These are phyloP conservation scores for Eleusine coracana DNA, from an alignment of 176 grass and related monocot species.

Conservation along the genomic window DNA sequence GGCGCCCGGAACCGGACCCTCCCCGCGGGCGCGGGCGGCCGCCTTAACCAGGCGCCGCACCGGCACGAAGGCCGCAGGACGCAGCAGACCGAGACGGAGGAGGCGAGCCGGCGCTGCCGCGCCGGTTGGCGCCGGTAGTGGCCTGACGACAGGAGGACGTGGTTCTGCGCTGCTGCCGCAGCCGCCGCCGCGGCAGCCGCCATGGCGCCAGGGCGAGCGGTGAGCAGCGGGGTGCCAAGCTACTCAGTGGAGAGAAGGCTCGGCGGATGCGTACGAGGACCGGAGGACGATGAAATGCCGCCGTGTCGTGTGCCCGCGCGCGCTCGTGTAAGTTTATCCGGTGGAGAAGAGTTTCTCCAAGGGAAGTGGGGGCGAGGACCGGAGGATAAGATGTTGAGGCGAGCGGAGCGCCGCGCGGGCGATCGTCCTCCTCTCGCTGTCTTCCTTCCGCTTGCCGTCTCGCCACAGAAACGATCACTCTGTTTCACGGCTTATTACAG, in stretches of 20 bases:
- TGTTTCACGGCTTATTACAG: not conserved
- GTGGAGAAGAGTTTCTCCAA: not conserved
- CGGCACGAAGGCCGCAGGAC: not conserved
- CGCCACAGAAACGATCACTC: not conserved
- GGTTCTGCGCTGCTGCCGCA: conserved; percentile 12
- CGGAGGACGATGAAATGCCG: not conserved
- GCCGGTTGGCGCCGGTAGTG: not conserved
- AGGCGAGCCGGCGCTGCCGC: not conserved
- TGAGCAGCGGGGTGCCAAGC: not conserved
- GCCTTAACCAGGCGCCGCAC: not conserved
- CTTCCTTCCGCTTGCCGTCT: not conserved
- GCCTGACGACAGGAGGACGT: not conserved
- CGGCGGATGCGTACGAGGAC: not conserved
- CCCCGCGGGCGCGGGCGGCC: not conserved
- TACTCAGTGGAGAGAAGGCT: not conserved
- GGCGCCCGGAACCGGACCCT: conserved; percentile 43
- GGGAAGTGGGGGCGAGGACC: not conserved
- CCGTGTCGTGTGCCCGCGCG: not conserved
- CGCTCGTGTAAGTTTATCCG: conserved; percentile 3
- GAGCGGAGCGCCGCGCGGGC: conserved; percentile 42
- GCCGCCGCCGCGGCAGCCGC: conserved; percentile 51
- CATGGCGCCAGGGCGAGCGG: conserved; percentile 51
- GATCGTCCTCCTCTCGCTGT: conserved; percentile 34
- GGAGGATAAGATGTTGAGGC: conserved; percentile 50
- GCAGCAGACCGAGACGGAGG: not conserved